Evolutionary conservation across 2,329 filamentous ascomycete species (phyloP), one percentile per base, ranked within the genome.

Genomic region (Aspergillus neoniger): DNA sequence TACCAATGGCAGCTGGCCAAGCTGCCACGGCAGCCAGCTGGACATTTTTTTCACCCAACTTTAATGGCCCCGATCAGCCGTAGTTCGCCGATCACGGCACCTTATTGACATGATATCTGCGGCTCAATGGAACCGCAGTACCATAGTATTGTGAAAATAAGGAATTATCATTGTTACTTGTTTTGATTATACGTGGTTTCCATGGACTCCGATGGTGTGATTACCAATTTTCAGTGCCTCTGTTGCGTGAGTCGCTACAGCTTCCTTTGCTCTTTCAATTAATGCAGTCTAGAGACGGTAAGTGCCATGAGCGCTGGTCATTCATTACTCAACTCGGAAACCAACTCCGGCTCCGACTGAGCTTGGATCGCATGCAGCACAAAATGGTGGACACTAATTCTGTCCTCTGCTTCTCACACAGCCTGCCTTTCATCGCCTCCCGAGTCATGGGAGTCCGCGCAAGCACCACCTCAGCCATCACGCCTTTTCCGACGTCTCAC

Each of bases 51-150:
- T 28, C 55, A n/a, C 23, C 15, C 44, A 52, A 58, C 47, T 50
- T 21, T 58, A 43, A 58, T 28, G 38, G 12, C 19, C 56, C 38
- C 47, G 25, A 52, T 52, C 21, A 43, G 41, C 39, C 47, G 48
- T 52, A 49, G 56, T 52, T 58, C 56, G 56, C 47, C 56, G 56
- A 58, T 58, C 56, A 53, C 49, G 38, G 25, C 47, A 43, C 48
- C 49, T 51, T 58, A 43, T 55, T 55, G 39, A 55, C 52, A 55
- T 55, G 52, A 55, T 55, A 32, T 55, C 25, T 55, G 53, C 53
- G 53, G 53, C 53, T 55, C 53, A 32, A 30, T 44, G 38, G 32
- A 36, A 36, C 32, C 32, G 32, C 32, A 36, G 32, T 36, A 36
- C 32, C 32, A 36, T 36, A 36, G 32, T 36, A 36, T 36, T 36